Percentiles rank a stretch among this genome's conserved stretches.
Evolutionary conservation across 192 early-diverging fungal species (phyloP).

Genomic region (Dissophora ornata): DNA sequence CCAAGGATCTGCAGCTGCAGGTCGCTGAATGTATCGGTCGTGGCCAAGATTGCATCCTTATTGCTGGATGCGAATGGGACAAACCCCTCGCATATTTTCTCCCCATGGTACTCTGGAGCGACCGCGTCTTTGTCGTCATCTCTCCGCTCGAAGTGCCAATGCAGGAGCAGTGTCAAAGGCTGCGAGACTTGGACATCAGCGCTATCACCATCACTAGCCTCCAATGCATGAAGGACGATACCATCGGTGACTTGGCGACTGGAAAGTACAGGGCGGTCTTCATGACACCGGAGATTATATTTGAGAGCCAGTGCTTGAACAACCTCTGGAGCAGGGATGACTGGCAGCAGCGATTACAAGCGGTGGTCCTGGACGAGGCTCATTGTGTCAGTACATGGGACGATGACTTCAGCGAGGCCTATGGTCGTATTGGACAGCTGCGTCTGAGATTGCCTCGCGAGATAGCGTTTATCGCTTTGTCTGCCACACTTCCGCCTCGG

Average conservation of each 20-base stretch:
- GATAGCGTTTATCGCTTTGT: conserved; percentile 3
- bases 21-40: conserved; percentile 4
- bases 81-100: conserved; percentile 18
- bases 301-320: background rate
- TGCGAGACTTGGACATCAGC: background rate
- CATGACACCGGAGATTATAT: conserved; percentile 15
- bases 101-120: conserved; percentile 8
- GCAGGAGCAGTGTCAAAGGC: conserved; percentile 6
- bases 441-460: background rate
- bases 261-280: background rate
- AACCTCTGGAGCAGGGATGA: background rate
- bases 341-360: conserved; percentile 1
- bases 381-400: conserved; percentile 13
- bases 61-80: conserved; percentile 27
- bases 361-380: conserved; percentile 18
- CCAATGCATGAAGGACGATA: background rate
- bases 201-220: background rate
- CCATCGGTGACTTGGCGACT: background rate
- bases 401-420: background rate
- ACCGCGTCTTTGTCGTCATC: background rate
- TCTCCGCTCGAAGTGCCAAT: conserved; percentile 6
- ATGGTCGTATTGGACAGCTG: background rate
- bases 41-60: conserved; percentile 14
- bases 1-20: conserved; percentile 13
- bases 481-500: conserved; percentile 9